These are phyloP conservation scores for Globisporangium cystogenes DNA, from an alignment of 352 stramenopile species.

Conservation along the genomic window DNA sequence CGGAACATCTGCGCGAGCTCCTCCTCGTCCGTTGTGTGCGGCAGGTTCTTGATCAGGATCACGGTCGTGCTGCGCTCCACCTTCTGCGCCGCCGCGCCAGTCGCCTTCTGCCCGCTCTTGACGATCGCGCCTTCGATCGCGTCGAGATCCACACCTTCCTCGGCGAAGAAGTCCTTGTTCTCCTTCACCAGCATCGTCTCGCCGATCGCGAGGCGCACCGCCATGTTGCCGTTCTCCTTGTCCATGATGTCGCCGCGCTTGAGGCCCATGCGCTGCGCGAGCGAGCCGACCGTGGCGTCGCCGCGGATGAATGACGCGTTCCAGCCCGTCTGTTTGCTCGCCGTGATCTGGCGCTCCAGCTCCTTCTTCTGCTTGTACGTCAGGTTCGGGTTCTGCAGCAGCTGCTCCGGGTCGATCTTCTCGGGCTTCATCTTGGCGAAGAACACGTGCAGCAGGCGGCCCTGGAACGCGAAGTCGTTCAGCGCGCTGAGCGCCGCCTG, in stretches of 20 bases:
- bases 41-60: constrained; percentile 98
- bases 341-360: constrained; percentile 79
- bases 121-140: constrained; percentile 86
- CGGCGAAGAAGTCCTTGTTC: constrained; percentile 96
- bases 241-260: constrained; percentile 94
- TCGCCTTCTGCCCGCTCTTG: constrained; percentile 28
- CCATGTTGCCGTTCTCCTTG: constrained; percentile 94
- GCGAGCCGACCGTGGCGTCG: constrained; percentile 68
- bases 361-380: constrained; percentile 91
- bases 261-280: constrained; percentile 86
- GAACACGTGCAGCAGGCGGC: constrained; percentile 93
- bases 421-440: constrained; percentile 76
- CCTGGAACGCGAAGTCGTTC: constrained; percentile 95
- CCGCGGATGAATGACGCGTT: constrained; percentile 92
- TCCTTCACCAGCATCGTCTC: constrained; percentile 98
- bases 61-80: constrained; percentile 91
- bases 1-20: constrained; percentile 95
- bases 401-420: constrained; percentile 49
- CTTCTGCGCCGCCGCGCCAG: constrained; percentile 36
- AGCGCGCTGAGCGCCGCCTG: constrained; percentile 84
- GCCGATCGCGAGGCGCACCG: constrained; percentile 95
- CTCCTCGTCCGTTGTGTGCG: constrained; percentile 91
- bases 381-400: constrained; percentile 56
- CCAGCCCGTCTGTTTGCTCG: constrained; percentile 88
- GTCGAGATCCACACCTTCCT: constrained; percentile 93